Evolutionary conservation across 2,329 filamentous ascomycete species (phyloP).

Genomic region (Ophiostoma quercus): DNA sequence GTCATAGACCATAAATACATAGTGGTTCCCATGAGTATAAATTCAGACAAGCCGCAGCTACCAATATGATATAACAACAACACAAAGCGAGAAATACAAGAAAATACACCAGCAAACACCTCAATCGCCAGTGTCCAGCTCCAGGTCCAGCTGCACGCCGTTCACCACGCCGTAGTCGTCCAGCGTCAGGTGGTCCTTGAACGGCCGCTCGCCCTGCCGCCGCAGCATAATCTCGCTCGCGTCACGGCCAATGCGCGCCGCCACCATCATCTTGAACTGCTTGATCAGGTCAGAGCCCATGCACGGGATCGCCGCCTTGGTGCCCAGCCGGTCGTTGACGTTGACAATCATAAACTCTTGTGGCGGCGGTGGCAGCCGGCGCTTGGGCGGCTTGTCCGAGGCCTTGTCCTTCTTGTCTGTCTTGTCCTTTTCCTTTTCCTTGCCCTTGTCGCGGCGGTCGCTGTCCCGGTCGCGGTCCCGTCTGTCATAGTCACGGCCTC

Average conservation of each 20-base stretch:
- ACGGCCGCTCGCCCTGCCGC: slow-evolving; percentile 84
- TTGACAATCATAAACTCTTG: slow-evolving; percentile 71
- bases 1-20: no score
- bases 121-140: slow-evolving; percentile 58
- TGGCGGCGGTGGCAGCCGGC: neutral
- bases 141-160: slow-evolving; percentile 66
- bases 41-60: neutral
- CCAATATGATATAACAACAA: neutral
- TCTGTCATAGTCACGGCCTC: slow-evolving; percentile 5
- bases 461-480: slow-evolving; percentile 17
- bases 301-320: slow-evolving; percentile 91
- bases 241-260: slow-evolving; percentile 79
- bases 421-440: slow-evolving; percentile 24
- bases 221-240: slow-evolving; percentile 89
- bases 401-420: slow-evolving; percentile 39
- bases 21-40: neutral
- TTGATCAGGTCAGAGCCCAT: slow-evolving; percentile 77
- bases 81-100: neutral
- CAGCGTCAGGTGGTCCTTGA: slow-evolving; percentile 82
- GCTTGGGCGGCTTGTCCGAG: slow-evolving; percentile 39
- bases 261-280: slow-evolving; percentile 87
- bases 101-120: neutral
- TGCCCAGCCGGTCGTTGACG: slow-evolving; percentile 91
- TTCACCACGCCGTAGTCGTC: slow-evolving; percentile 94
- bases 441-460: slow-evolving; percentile 27